A percentile compares a stretch with the other conserved stretches of the same genome.
phyloP scores from a whole-genome alignment of 1,139 yeast genomes.

The Suhomyces chickasaworum region DNA sequence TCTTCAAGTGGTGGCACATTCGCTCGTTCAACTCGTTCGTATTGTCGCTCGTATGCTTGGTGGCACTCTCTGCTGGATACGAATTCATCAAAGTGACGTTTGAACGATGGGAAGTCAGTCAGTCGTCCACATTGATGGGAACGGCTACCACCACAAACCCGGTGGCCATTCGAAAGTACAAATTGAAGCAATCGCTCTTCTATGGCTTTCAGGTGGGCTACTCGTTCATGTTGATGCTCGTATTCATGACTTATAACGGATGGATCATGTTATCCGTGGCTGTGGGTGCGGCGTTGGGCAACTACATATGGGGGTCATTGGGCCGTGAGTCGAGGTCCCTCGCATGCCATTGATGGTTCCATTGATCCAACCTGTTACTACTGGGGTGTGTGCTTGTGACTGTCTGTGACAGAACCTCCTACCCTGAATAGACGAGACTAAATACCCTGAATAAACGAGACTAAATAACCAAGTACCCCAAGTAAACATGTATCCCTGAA shows the following conservation, averaged over 20 bases:
- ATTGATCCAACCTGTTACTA: no score
- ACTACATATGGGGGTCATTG: slow-evolving; percentile 56
- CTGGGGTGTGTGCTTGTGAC: no score
- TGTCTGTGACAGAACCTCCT: no score
- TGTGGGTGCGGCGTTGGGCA: slow-evolving; percentile 68
- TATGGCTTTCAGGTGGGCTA: slow-evolving; percentile 78
- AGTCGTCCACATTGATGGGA: slow-evolving; percentile 19
- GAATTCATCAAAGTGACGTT: slow-evolving; percentile 54
- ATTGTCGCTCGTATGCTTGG: slow-evolving; percentile 53
- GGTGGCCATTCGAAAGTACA: slow-evolving; percentile 22
- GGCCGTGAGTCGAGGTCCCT: slow-evolving; percentile 8
- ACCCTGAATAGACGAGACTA: no score
- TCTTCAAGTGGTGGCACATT: slow-evolving; percentile 81
- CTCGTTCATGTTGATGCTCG: slow-evolving; percentile 75
- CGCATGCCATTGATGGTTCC: slow-evolving; percentile 14
- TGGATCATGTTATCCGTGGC: slow-evolving; percentile 79
- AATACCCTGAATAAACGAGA: no score
- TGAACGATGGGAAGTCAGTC: slow-evolving; percentile 32
- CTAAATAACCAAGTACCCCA: no score
- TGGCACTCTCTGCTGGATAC: slow-evolving; percentile 56
- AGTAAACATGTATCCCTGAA: no score
- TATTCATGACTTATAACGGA: slow-evolving; percentile 83
- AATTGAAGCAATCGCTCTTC: slow-evolving; percentile 40
- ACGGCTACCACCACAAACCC: slow-evolving; percentile 18
- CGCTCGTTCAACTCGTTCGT: slow-evolving; percentile 53